Percentiles rank a stretch among this genome's conserved stretches.
Evolutionary conservation across 2,329 filamentous ascomycete species (phyloP).

Genomic region (Alternaria burnsii): DNA sequence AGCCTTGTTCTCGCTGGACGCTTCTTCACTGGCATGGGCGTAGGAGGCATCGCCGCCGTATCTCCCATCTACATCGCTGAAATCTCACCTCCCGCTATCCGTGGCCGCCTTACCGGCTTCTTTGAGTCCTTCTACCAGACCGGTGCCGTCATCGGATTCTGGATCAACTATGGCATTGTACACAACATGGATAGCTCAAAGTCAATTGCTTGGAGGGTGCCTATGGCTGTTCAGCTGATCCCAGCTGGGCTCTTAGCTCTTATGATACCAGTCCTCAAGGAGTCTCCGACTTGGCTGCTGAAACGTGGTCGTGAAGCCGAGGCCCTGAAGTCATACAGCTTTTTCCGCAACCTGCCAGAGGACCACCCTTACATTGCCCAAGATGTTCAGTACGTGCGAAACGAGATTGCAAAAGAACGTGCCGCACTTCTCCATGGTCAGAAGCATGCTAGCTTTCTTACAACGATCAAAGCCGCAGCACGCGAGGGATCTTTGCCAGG

Average conservation of each 20-base stretch:
- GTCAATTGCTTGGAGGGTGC: slow-evolving; percentile 69
- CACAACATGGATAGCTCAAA: slow-evolving; percentile 54
- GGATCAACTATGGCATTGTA: slow-evolving; percentile 54
- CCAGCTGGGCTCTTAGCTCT: slow-evolving; percentile 49
- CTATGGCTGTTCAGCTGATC: slow-evolving; percentile 60
- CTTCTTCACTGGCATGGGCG: slow-evolving; percentile 50
- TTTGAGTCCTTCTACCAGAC: slow-evolving; percentile 72
- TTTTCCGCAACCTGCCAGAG: slow-evolving; percentile 57
- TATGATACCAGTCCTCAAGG: slow-evolving; percentile 46
- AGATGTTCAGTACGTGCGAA: slow-evolving; percentile 44
- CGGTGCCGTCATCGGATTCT: slow-evolving; percentile 60
- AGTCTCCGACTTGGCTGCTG: slow-evolving; percentile 46
- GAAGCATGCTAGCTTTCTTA: slow-evolving; percentile 35
- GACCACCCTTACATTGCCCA: slow-evolving; percentile 53
- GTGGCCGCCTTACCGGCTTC: slow-evolving; percentile 70
- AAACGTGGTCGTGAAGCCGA: slow-evolving; percentile 47
- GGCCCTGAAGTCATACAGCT: slow-evolving; percentile 52
- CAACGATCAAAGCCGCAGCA: slow-evolving; percentile 42
- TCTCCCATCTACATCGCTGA: slow-evolving; percentile 51
- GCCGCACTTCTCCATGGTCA: slow-evolving; percentile 37
- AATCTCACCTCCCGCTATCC: slow-evolving; percentile 66
- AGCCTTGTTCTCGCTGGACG: slow-evolving; percentile 55
- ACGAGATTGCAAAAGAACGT: slow-evolving; percentile 43
- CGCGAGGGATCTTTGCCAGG: slow-evolving; percentile 44
- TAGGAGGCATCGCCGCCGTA: slow-evolving; percentile 51